Evolutionary conservation across 2,329 filamentous ascomycete genomes (phyloP).

Genomic region (Pseudocercospora eumusae): DNA sequence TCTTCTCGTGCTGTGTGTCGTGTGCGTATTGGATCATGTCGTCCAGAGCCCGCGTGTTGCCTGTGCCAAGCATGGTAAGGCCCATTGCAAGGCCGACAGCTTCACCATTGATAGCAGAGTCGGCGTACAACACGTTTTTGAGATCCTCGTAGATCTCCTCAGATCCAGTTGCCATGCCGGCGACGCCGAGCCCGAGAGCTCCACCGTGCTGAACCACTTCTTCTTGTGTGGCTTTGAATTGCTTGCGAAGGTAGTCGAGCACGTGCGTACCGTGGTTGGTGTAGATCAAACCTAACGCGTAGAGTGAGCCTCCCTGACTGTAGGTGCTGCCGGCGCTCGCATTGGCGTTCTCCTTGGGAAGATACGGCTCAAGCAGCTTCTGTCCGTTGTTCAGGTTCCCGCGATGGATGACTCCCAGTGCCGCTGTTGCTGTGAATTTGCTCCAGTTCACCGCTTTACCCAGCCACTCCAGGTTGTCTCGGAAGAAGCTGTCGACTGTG

Average conservation of each 20-base stretch:
- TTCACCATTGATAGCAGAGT: conserved; percentile 95
- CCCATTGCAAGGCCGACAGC: conserved; percentile 95
- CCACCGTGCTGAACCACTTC: conserved; percentile 97
- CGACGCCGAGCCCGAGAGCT: conserved; percentile 90
- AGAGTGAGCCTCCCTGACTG: conserved; percentile 93
- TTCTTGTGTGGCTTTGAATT: conserved; percentile 74
- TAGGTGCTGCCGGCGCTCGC: conserved; percentile 79
- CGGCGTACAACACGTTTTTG: conserved; percentile 82
- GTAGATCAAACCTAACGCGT: conserved; percentile 93
- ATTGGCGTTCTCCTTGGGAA: conserved; percentile 74
- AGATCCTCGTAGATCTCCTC: conserved; percentile 89
- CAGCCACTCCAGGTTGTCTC: conserved; percentile 95
- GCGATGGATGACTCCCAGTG: conserved; percentile 92
- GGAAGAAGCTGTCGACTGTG: conserved; percentile 97
- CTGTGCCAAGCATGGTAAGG: conserved; percentile 97
- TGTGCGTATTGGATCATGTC: conserved; percentile 98
- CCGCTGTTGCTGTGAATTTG: conserved; percentile 96
- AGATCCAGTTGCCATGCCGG: conserved; percentile 94
- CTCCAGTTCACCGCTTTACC: conserved; percentile 99
- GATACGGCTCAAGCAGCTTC: conserved; percentile 90
- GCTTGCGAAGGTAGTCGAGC: conserved; percentile 72
- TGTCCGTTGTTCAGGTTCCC: conserved; percentile 92
- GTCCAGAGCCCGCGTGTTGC: conserved; percentile 87
- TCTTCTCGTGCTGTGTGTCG: conserved; percentile 98
- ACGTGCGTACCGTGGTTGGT: conserved; percentile 95